phyloP scores from a whole-genome alignment of 495 filamentous ascomycete species.

The Tuber aestivum region DNA sequence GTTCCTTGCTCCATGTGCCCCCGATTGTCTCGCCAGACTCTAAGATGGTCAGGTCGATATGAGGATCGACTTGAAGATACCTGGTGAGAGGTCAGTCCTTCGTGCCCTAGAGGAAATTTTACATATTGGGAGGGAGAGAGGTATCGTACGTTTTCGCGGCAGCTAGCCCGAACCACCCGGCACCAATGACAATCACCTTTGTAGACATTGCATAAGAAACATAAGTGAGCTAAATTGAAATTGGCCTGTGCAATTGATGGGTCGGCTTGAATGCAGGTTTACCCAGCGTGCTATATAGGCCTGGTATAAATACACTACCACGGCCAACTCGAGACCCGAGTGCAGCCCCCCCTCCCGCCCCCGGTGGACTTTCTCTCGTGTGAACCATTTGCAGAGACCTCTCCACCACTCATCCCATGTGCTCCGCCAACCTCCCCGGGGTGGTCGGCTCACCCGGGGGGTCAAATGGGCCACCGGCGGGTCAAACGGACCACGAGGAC shows the following conservation, averaged over 20 bases:
- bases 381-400: not conserved
- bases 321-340: not conserved
- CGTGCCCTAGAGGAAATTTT: not conserved
- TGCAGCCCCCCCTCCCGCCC: not conserved
- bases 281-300: not conserved
- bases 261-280: not conserved
- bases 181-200: constrained; percentile 18
- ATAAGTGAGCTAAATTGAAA: not conserved
- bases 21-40: constrained; percentile 47
- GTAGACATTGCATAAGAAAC: constrained; percentile 1
- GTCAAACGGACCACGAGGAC: not conserved
- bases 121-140: not conserved
- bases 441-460: not conserved
- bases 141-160: constrained; percentile 19
- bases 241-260: not conserved
- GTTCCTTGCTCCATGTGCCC: constrained; percentile 50
- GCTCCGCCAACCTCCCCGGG: not conserved
- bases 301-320: not conserved
- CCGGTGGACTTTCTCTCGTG: not conserved
- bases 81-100: not conserved
- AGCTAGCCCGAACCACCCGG: constrained; percentile 13
- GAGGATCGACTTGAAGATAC: constrained; percentile 20
- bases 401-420: not conserved
- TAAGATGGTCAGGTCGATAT: constrained; percentile 45
- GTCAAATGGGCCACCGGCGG: not conserved